phyloP scores from a whole-genome alignment of 441 rosid species.

The Pelargonium fulgidum region DNA sequence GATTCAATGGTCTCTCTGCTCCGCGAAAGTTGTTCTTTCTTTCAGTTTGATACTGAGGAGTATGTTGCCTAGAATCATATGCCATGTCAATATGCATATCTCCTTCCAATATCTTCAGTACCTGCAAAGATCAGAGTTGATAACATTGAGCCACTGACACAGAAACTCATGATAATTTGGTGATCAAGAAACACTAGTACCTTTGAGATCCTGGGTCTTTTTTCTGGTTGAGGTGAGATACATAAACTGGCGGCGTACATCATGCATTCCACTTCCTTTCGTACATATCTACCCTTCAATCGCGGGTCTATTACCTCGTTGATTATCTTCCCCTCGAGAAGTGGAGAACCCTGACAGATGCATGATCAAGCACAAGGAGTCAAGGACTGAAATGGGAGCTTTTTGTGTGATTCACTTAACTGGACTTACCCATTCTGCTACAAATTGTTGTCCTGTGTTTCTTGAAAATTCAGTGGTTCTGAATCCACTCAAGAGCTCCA shows the following conservation, averaged over 20 bases:
- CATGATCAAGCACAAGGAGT: neutral
- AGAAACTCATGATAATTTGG: neutral
- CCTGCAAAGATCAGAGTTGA: constrained; percentile 25
- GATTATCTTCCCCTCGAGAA: constrained; percentile 28
- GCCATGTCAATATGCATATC: constrained; percentile 23
- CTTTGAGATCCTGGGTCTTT: constrained; percentile 49
- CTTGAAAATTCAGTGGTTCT: constrained; percentile 42
- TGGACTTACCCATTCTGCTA: constrained; percentile 38
- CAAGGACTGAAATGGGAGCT: too few species aligned
- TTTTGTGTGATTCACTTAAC: neutral
- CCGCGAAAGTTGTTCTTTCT: constrained; percentile 11
- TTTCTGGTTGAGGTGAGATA: constrained; percentile 33
- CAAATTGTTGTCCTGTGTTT: constrained; percentile 38
- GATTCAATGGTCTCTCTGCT: neutral
- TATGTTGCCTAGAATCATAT: neutral
- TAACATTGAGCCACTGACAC: neutral
- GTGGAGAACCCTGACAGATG: constrained; percentile 33
- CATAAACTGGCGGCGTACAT: constrained; percentile 45
- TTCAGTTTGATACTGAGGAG: constrained; percentile 8
- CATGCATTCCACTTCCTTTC: constrained; percentile 37
- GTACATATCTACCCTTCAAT: constrained; percentile 23
- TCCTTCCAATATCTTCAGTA: constrained; percentile 43
- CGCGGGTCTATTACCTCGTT: constrained; percentile 35
- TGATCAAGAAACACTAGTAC: constrained; percentile 17
- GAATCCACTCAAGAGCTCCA: constrained; percentile 42